Conservation (phyloP, 2,329 filamentous ascomycete genomes). For the Trichoderma sp. region DNA sequence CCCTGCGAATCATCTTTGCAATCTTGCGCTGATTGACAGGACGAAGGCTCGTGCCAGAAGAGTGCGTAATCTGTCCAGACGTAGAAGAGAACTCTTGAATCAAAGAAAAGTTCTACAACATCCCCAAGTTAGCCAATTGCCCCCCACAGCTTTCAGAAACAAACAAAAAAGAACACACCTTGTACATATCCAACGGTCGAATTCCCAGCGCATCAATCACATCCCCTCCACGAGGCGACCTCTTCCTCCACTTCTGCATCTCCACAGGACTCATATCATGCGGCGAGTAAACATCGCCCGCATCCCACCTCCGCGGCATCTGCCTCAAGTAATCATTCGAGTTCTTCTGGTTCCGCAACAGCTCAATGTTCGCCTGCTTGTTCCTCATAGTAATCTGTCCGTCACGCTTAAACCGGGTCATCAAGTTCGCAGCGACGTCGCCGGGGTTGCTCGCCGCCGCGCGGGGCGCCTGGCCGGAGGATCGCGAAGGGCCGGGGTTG, state of each 20-base stretch:
- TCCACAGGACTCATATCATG: constrained; percentile 78
- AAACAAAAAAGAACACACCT: constrained; percentile 36
- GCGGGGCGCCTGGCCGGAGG: constrained; percentile 16
- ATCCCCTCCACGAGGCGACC: constrained; percentile 59
- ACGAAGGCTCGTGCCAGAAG: constrained; percentile 72
- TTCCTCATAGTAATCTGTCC: constrained; percentile 24
- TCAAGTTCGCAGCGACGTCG: constrained; percentile 30
- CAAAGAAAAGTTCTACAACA: constrained; percentile 78
- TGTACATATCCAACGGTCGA: constrained; percentile 81
- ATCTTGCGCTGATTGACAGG: constrained; percentile 90
- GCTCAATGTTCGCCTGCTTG: constrained; percentile 37
- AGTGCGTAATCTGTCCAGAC: constrained; percentile 80
- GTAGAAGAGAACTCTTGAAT: constrained; percentile 84
- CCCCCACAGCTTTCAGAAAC: too few species aligned
- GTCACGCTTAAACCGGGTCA: constrained; percentile 29
- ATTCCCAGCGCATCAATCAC: constrained; percentile 76
- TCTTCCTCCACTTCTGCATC: constrained; percentile 74
- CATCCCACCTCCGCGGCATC: constrained; percentile 67
- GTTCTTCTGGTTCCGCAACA: constrained; percentile 39
- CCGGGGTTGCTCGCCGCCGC: constrained; percentile 13
- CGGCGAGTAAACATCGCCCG: constrained; percentile 85
- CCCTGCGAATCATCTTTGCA: constrained; percentile 85
- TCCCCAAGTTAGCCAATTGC: background rate
- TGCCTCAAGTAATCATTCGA: constrained; percentile 58
- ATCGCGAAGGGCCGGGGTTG: background rate